A percentile compares a stretch with the other conserved stretches of the same genome.
Conservation (phyloP, 2,329 filamentous ascomycete genomes). For the Fusarium sacchari region DNA sequence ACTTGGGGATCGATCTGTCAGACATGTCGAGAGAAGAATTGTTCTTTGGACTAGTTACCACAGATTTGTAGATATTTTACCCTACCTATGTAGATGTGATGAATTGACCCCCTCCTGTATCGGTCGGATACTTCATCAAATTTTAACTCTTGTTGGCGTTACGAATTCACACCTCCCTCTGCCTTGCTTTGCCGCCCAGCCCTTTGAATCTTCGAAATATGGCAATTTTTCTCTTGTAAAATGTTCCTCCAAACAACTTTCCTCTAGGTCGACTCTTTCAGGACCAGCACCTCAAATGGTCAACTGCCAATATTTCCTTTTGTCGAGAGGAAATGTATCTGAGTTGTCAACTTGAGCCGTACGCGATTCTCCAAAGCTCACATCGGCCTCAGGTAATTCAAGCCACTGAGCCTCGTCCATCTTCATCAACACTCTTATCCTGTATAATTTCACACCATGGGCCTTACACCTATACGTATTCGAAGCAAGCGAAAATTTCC, state of each 20-base stretch:
- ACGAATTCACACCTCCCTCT: neutral
- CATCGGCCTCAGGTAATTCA: neutral
- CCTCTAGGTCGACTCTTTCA: neutral
- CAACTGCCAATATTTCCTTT: neutral
- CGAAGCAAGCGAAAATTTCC: slow-evolving; percentile 60
- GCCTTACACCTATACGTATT: slow-evolving; percentile 60
- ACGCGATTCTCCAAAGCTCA: neutral
- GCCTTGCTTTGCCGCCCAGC: neutral
- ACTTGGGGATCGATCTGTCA: neutral
- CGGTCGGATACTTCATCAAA: neutral
- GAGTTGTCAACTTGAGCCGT: neutral
- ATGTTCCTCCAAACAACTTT: neutral
- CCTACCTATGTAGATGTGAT: neutral
- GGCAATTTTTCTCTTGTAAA: slow-evolving; percentile 1
- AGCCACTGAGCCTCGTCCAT: neutral
- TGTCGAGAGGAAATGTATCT: neutral
- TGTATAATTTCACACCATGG: slow-evolving; percentile 47
- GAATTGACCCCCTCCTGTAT: neutral
- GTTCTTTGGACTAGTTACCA: neutral
- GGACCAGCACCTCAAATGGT: neutral
- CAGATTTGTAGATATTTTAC: neutral
- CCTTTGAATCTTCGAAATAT: neutral
- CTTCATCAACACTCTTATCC: neutral
- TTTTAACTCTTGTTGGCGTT: neutral
- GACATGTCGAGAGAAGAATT: neutral